These are phyloP conservation scores for Pulicaria dysenterica DNA, from an alignment of 129 eudicot species.

Conservation along the genomic window DNA sequence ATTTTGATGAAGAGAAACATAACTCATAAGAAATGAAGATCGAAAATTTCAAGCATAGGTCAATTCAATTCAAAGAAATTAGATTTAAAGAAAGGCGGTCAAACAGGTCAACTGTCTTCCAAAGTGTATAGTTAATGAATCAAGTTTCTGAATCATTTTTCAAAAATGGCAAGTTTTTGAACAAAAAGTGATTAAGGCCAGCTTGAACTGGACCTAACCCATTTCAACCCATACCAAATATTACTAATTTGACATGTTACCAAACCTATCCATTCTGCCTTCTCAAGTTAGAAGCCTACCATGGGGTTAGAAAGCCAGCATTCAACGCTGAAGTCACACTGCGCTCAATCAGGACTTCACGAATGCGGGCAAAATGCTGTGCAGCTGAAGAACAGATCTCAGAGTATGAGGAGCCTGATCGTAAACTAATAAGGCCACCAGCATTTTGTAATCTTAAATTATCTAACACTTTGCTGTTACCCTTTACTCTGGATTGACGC, in stretches of 20 bases:
- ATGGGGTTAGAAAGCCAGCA: conserved; percentile 84
- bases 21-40: too few relatives aligned
- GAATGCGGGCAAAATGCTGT: conserved; percentile 83
- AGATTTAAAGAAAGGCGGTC: too few relatives aligned
- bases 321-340: conserved; percentile 81
- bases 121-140: too few relatives aligned
- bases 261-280: background rate
- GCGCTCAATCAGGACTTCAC: conserved; percentile 78
- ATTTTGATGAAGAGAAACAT: conserved; percentile 6
- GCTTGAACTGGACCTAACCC: too few relatives aligned
- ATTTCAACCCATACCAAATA: background rate
- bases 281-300: conserved; percentile 41
- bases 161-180: too few relatives aligned
- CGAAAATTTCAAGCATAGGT: too few relatives aligned
- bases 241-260: background rate
- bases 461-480: conserved; percentile 45
- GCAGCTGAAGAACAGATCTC: conserved; percentile 81
- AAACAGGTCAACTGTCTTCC: too few relatives aligned
- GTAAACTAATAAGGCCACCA: conserved; percentile 42
- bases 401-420: conserved; percentile 62
- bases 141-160: too few relatives aligned
- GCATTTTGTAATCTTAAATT: conserved; percentile 47
- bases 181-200: background rate
- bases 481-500: conserved; percentile 55
- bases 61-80: too few relatives aligned